Evolutionary conservation across 805 yeast genomes (phyloP), one percentile per base, ranked within the genome.

Genomic region (Schwanniomyces occidentalis): DNA sequence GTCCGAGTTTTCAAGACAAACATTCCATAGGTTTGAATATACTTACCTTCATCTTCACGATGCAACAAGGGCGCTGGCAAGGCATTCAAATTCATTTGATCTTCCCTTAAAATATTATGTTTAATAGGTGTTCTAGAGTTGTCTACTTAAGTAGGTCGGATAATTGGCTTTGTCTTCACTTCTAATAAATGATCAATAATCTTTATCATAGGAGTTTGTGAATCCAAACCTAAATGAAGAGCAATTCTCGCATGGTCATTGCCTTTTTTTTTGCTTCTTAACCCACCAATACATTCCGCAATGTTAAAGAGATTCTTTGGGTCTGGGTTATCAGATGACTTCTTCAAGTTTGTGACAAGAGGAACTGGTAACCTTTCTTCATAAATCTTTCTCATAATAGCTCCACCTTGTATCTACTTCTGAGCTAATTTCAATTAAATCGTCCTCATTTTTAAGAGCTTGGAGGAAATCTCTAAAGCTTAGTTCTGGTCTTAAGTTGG

Each of bases 1-100:
- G 34, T 54, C 58, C 4, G 60, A 6, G 58, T 54, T 34, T 52
- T 45, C 10, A 51, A 27, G 16, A 46, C 32, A 27, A 40, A 52
- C 56, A 54, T 51, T 16, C 58, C 60, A 27, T 54, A 53, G 8
- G 57, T 54, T 37, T 53, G 58, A 16, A 54, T 30, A 29, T 49
- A 54, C 23, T 45, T 47, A 5, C 58, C 60, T 12, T 56, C 57
- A 32, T 52, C 57, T 24, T 33, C 41, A 10, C 26, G 40, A 24
- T 53, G 58, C 23, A 54, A 35, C 8, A 32, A 32, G 6, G 58
- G 58, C 4, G 38, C 41, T 12, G 59, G 58, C 24, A 49, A 33
- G 7, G 35, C 28, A 4, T 37, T 31, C 13, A 54, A 34, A 22
- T 49, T 35, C n/a, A 54, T 43, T 12, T 47, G 41, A 15, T 51